Base-by-base conservation (phyloP, 225 moss, liverwort and hornwort genomes). In the Straminergon stramineum region DNA sequence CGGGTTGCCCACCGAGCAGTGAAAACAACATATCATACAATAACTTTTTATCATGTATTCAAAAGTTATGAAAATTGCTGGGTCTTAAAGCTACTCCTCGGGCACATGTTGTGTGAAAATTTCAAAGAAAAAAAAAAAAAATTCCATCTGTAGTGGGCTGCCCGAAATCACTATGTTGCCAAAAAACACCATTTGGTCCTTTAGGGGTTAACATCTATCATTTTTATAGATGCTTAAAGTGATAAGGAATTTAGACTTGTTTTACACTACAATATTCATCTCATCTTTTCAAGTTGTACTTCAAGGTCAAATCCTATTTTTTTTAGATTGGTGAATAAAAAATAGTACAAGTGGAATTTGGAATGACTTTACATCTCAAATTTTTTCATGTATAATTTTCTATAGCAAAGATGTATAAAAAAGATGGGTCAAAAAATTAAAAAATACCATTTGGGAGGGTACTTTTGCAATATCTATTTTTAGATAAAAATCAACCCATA, bases 281-380 rank as follows among this genome's bases (percentile, higher is more conserved):
- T 68, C 0, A 2, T 68, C 12, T 21, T 35, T n/a, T 13, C 11
- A n/a, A n/a, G 12, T n/a, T 2, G 4, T 7, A n/a, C 4, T 68
- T 11, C 22, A 68, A 21, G 4, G 12, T 68, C 13, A n/a, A n/a
- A n/a, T 68, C 12, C 2, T 0, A n/a, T 6, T 68, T 68, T n/a
- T 22, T 0, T 68, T 6, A n/a, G 13, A 12, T n/a, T n/a, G n/a
- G 6, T 22, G 5, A 68, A n/a, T 68, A n/a, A 11, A 20, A 68
- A 12, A 22, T n/a, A 12, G 6, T 68, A 21, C 4, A 4, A 0
- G 1, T 1, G 0, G 0, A 7, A n/a, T 22, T n/a, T n/a, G 11
- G 21, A 22, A 6, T 1, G 21, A 68, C 21, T 12, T 6, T n/a
- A 21, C 37, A 37, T 21, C 21, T 21, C 7, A 68, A 12, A 6